phyloP scores from a whole-genome alignment of 768 basidiomycete species.

The Tulasnella sp. region DNA sequence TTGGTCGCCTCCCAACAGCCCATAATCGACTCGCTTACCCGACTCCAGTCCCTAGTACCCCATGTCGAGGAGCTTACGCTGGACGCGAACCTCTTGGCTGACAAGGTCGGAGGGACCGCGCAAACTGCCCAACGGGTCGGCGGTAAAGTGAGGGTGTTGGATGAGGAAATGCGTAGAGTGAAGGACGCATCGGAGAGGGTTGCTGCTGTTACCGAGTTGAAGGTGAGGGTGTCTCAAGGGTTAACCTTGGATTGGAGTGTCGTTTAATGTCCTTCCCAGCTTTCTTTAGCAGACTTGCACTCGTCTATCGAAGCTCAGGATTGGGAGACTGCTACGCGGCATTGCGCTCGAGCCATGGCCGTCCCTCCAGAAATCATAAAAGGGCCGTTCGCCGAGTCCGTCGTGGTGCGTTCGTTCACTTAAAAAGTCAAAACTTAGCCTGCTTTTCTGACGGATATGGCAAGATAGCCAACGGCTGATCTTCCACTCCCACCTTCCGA shows the following conservation, averaged over 20 bases:
- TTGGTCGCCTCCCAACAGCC: constrained; percentile 67
- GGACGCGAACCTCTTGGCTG: constrained; percentile 53
- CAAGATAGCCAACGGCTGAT: constrained; percentile 77
- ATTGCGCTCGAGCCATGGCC: constrained; percentile 87
- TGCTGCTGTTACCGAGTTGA: constrained; percentile 90
- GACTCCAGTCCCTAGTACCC: constrained; percentile 57
- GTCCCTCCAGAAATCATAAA: constrained; percentile 71
- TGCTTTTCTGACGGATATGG: constrained; percentile 12
- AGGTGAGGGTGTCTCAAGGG: constrained; percentile 49
- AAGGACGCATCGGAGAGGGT: constrained; percentile 88
- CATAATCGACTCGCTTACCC: constrained; percentile 56
- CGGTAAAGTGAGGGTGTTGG: constrained; percentile 78
- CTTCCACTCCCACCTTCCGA: constrained; percentile 81
- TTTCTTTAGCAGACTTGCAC: constrained; percentile 56
- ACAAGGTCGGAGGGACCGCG: constrained; percentile 66
- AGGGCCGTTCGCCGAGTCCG: constrained; percentile 78
- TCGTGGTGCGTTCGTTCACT: constrained; percentile 60
- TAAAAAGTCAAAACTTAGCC: too few species aligned
- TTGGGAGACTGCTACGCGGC: constrained; percentile 92
- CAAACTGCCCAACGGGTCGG: constrained; percentile 83
- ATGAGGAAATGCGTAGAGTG: constrained; percentile 92
- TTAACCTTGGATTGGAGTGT: not conserved
- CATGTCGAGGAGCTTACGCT: constrained; percentile 57
- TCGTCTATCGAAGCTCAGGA: constrained; percentile 71
- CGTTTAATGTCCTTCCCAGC: constrained; percentile 45